Conservation (phyloP, 768 basidiomycete species). For the Hypholoma sublateritium region DNA sequence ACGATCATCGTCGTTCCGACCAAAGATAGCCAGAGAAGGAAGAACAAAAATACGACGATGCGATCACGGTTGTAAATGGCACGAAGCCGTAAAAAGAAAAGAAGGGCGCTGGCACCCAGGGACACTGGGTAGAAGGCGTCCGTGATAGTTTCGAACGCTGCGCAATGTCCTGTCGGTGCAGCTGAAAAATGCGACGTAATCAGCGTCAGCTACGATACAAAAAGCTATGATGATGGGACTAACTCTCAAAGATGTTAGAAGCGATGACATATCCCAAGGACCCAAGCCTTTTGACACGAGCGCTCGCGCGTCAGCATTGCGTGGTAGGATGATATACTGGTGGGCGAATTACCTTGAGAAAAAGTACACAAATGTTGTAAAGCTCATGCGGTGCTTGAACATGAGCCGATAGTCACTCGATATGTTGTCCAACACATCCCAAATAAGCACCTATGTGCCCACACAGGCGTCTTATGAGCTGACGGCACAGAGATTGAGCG, state of each 20-base stretch:
- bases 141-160: conserved; percentile 5
- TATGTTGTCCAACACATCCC: conserved; percentile 13
- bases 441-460: conserved; percentile 7
- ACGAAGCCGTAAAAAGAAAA: conserved; percentile 8
- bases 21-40: conserved; percentile 5
- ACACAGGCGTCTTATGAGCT: background rate
- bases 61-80: conserved; percentile 7
- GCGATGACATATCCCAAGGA: conserved; percentile 7
- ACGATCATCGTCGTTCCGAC: conserved; percentile 3
- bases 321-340: background rate
- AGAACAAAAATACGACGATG: background rate
- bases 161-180: conserved; percentile 2
- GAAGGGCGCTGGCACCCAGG: conserved; percentile 4
- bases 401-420: conserved; percentile 6
- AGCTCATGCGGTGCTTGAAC: conserved; percentile 3
- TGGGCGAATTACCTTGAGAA: conserved; percentile 2
- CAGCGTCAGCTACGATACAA: background rate
- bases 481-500: background rate
- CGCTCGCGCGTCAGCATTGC: background rate
- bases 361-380: conserved; percentile 11
- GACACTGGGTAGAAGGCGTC: conserved; percentile 6
- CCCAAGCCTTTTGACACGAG: background rate
- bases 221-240: background rate
- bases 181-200: background rate
- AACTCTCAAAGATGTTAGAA: conserved; percentile 6